Conservation (phyloP, 148 eudicot genomes). For the Beta vulgaris region DNA sequence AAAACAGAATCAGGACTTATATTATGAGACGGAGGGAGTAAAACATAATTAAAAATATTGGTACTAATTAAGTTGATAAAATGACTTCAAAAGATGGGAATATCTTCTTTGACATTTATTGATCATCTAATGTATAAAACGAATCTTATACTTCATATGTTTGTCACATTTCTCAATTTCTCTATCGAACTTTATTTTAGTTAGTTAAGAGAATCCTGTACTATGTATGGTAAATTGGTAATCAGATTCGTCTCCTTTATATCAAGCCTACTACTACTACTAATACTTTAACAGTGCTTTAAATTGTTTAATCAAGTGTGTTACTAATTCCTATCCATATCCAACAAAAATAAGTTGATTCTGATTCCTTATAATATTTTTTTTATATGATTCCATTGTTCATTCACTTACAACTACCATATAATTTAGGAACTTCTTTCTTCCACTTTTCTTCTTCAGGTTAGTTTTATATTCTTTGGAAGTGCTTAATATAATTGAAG, state of each 20-base stretch:
- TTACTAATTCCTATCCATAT: slow-evolving; percentile 6
- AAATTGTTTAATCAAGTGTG: slow-evolving; percentile 9
- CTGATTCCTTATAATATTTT: background rate
- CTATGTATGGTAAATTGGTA: background rate
- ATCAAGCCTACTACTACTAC: too few species aligned
- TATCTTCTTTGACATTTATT: background rate
- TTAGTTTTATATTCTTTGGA: slow-evolving; percentile 9
- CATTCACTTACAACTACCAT: background rate
- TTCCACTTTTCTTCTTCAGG: background rate
- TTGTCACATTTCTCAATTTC: background rate
- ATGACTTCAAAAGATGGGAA: background rate
- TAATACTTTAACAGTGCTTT: background rate
- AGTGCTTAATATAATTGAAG: slow-evolving; percentile 10
- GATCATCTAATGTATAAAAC: too few species aligned
- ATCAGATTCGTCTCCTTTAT: slow-evolving; percentile 8
- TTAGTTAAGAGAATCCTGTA: background rate
- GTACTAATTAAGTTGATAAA: too few species aligned
- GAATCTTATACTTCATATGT: background rate
- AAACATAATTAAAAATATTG: too few species aligned
- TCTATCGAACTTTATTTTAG: background rate
- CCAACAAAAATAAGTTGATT: background rate
- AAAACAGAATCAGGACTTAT: too few species aligned
- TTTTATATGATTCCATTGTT: background rate
- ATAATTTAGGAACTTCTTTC: background rate
- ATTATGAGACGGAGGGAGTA: too few species aligned